Percentiles rank a stretch among this genome's conserved stretches.
phyloP scores from a whole-genome alignment of 2,329 filamentous ascomycete species.

The Aspergillus floridensis region DNA sequence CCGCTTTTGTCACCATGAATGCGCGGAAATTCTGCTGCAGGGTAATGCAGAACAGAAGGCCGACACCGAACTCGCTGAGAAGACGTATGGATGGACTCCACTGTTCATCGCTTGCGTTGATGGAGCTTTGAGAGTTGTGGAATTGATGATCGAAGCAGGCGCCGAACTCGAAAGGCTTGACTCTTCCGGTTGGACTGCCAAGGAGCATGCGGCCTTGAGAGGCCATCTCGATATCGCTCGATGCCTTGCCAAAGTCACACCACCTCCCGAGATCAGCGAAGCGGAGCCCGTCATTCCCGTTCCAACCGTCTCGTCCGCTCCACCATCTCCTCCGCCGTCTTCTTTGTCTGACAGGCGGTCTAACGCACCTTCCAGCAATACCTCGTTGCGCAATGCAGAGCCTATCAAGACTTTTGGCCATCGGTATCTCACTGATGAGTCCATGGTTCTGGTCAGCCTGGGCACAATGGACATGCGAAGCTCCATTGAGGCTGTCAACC shows the following conservation, averaged over 20 bases:
- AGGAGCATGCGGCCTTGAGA: conserved; percentile 85
- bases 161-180: conserved; percentile 73
- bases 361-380: conserved; percentile 41
- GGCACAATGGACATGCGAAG: conserved; percentile 95
- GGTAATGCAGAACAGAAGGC: conserved; percentile 69
- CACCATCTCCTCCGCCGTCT: conserved; percentile 37
- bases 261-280: conserved; percentile 36
- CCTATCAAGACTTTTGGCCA: conserved; percentile 95
- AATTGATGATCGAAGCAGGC: conserved; percentile 73
- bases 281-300: conserved; percentile 32
- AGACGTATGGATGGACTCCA: conserved; percentile 91
- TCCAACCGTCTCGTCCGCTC: conserved; percentile 32
- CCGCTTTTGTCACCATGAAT: conserved; percentile 79
- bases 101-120: conserved; percentile 90
- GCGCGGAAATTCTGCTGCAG: conserved; percentile 71
- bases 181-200: conserved; percentile 89
- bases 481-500: conserved; percentile 71
- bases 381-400: conserved; percentile 53
- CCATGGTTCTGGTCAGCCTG: conserved; percentile 85
- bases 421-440: conserved; percentile 84
- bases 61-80: conserved; percentile 74
- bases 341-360: conserved; percentile 46
- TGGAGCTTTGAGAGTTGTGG: conserved; percentile 71
- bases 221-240: conserved; percentile 81
- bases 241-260: conserved; percentile 61